Base-by-base conservation (phyloP, 2,329 filamentous ascomycete species). In the Cladophialophora chaetospira region DNA sequence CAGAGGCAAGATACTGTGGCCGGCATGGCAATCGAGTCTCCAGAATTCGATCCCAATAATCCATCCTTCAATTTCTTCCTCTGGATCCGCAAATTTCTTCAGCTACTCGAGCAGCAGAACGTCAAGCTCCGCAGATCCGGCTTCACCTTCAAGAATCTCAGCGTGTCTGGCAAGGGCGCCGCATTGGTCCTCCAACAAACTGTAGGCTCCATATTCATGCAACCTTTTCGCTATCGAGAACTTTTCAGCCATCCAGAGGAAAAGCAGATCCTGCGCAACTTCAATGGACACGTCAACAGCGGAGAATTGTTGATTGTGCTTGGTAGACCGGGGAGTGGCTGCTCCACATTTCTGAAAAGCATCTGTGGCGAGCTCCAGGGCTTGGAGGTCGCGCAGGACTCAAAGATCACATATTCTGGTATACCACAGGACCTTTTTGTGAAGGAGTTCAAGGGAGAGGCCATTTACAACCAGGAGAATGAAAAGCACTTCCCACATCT, bases 361-460 rank as follows among this genome's bases (percentile, higher is more conserved):
- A 84, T 95, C 64, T 84, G 89, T 6, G 90, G 91, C 58, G 89
- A 95, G 72, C 89, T 88, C 23, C 88, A 91, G 64, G 91, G 91
- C 48, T 86, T 94, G 64, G 84, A 82, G 63, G 77, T 94, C 8
- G 88, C 90, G 44, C 74, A 87, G 3, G 75, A 78, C 9, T 86
- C 88, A 0, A 84, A 88, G 61, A 84, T 96, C 68, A 92, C 94
- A 73, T 96, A 95, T 68, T 88, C 93, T 52, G 75, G 74, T n/a
- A 71, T 75, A 66, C 77, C 83, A 1, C 81, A 88, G 55, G 75
- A 88, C 67, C 83, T 90, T 3, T 61, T 65, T 31, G 33, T 58
- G 13, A 58, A 61, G 19, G 52, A 56, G 19, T 58, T 61, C 47
- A 57, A 49, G 29, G 79, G 81, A 1, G 81, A 86, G 62, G 83